A percentile compares a stretch with the other conserved stretches of the same genome.
phyloP scores from a whole-genome alignment of 1,284 basidiomycete genomes.

The Pascua guehoae region DNA sequence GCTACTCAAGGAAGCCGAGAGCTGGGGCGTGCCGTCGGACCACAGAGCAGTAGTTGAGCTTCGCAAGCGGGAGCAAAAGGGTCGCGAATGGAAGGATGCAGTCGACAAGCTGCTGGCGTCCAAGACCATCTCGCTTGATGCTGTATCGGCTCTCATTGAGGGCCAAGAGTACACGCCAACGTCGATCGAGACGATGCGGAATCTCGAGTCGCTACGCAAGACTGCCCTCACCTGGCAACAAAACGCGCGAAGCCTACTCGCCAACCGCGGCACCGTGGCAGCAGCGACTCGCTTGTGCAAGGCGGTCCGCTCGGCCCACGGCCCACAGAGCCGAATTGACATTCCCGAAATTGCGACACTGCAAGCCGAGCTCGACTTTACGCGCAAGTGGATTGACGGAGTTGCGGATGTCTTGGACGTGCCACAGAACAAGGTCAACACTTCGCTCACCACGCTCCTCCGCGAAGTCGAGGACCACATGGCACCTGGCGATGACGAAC shows the following conservation, averaged over 20 bases:
- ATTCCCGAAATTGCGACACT: slow-evolving; percentile 40
- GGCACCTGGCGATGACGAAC: slow-evolving; percentile 28
- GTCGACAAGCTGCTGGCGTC: slow-evolving; percentile 25
- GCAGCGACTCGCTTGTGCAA: slow-evolving; percentile 35
- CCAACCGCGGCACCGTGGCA: slow-evolving; percentile 18
- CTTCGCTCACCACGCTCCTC: slow-evolving; percentile 27
- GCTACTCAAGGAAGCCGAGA: slow-evolving; percentile 34
- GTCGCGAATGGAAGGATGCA: slow-evolving; percentile 22
- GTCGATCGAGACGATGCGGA: slow-evolving; percentile 28
- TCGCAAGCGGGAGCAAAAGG: slow-evolving; percentile 22
- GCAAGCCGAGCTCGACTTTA: slow-evolving; percentile 32
- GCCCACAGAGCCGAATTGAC: slow-evolving; percentile 23
- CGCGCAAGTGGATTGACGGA: slow-evolving; percentile 25
- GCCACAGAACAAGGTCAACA: slow-evolving; percentile 16
- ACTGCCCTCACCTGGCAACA: slow-evolving; percentile 34
- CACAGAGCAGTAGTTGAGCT: slow-evolving; percentile 36
- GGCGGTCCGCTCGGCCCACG: slow-evolving; percentile 23
- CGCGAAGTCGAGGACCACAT: slow-evolving; percentile 27
- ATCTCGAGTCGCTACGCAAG: slow-evolving; percentile 38
- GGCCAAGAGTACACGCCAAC: slow-evolving; percentile 30
- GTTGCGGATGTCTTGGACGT: slow-evolving; percentile 20
- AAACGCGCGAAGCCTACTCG: slow-evolving; percentile 23
- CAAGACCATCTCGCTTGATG: slow-evolving; percentile 24
- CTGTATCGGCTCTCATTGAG: slow-evolving; percentile 27
- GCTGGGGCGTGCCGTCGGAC: slow-evolving; percentile 28